Conservation (phyloP, 257 asterid species). For the Salvia rosmarinus region DNA sequence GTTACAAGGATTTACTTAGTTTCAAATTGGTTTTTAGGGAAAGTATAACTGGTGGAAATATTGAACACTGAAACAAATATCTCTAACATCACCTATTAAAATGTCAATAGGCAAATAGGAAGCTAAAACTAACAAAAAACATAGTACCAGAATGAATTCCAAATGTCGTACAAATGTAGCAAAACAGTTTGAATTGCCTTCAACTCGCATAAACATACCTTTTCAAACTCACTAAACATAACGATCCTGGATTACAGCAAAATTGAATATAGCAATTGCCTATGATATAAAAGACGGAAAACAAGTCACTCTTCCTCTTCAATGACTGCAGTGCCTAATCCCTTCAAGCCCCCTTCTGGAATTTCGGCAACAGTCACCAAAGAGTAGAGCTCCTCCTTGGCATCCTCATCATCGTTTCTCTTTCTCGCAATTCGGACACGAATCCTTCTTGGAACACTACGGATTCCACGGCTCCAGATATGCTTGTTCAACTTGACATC, state of each 20-base stretch:
- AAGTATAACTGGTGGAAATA: no score
- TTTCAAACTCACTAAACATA: constrained; percentile 10
- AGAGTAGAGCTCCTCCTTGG: constrained; percentile 62
- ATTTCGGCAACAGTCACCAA: constrained; percentile 56
- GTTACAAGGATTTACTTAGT: no score
- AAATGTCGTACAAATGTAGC: constrained; percentile 3
- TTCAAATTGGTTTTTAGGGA: no score
- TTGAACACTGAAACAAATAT: background rate
- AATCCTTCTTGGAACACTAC: constrained; percentile 58
- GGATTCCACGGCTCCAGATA: constrained; percentile 54
- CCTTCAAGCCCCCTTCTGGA: constrained; percentile 34
- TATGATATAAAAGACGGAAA: background rate
- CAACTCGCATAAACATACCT: constrained; percentile 2
- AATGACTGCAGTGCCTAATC: constrained; percentile 50
- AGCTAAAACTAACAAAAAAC: background rate
- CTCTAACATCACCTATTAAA: no score
- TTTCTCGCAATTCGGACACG: constrained; percentile 56
- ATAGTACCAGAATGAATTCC: background rate
- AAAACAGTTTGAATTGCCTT: constrained; percentile 16
- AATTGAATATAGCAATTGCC: constrained; percentile 32
- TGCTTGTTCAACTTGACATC: no score
- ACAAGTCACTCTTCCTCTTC: constrained; percentile 47
- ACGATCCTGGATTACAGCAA: constrained; percentile 30
- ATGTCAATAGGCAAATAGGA: background rate
- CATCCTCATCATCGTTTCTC: constrained; percentile 64